A percentile compares a stretch with the other conserved stretches of the same genome.
phyloP scores from a whole-genome alignment of 2,329 filamentous ascomycete genomes.

The Huntiella decipiens region DNA sequence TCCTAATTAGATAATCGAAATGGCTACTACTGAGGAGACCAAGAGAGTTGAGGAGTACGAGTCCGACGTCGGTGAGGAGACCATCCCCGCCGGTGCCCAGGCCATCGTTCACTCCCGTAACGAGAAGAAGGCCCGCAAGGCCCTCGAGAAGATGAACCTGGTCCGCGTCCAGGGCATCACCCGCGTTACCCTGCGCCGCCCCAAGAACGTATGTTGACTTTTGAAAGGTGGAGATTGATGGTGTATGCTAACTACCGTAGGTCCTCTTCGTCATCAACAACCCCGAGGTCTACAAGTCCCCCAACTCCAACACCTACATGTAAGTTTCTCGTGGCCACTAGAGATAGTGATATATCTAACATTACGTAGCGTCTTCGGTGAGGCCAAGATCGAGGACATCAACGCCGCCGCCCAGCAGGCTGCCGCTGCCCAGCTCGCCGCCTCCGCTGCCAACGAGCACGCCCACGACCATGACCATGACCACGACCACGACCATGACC shows the following conservation, averaged over 20 bases:
- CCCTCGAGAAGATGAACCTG: conserved; percentile 93
- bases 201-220: conserved; percentile 75
- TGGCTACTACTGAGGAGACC: conserved; percentile 86
- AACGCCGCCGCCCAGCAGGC: conserved; percentile 96
- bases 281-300: conserved; percentile 98
- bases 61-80: conserved; percentile 58
- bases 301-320: conserved; percentile 99
- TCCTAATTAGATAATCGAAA: conserved; percentile 27
- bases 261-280: conserved; percentile 99
- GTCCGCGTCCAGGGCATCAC: conserved; percentile 95
- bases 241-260: conserved; percentile 26
- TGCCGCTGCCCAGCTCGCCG: conserved; percentile 85
- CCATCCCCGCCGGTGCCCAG: conserved; percentile 62
- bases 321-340: conserved; percentile 30
- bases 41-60: conserved; percentile 61
- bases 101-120: conserved; percentile 94
- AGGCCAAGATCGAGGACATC: conserved; percentile 99
- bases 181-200: conserved; percentile 88
- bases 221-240: not conserved
- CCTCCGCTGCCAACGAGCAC: conserved; percentile 46
- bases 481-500: conserved; percentile 41
- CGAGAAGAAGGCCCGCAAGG: conserved; percentile 99
- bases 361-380: conserved; percentile 71
- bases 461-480: conserved; percentile 54
- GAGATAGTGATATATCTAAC: not conserved